Percentiles rank a stretch among this genome's conserved stretches.
Evolutionary conservation across 108 stramenopile genomes (phyloP).

Genomic region (Cyclotella choctawhatcheeana): DNA sequence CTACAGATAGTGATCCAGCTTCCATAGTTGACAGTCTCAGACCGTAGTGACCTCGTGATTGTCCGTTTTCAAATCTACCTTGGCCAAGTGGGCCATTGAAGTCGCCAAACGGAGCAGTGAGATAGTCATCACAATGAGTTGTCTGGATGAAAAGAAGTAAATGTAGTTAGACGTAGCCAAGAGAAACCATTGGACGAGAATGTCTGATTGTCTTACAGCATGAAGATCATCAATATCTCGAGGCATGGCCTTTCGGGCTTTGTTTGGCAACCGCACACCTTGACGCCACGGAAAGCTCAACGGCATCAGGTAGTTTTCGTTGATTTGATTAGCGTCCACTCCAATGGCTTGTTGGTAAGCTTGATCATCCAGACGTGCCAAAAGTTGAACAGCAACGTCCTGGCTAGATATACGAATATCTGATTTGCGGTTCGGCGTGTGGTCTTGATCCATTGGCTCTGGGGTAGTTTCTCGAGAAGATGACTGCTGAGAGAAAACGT

Average conservation of each 20-base stretch:
- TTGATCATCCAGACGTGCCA: conserved; percentile 35
- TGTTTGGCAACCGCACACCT: conserved; percentile 32
- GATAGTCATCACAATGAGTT: conserved; percentile 59
- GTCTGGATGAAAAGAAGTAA: too few relatives aligned
- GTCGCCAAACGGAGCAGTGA: conserved; percentile 55
- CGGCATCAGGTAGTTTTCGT: conserved; percentile 38
- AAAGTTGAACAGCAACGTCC: conserved; percentile 40
- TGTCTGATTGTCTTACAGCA: too few relatives aligned
- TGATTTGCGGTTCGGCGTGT: neutral
- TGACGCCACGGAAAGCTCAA: conserved; percentile 45
- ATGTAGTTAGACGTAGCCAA: too few relatives aligned
- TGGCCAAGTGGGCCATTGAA: conserved; percentile 66
- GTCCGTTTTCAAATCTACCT: conserved; percentile 69
- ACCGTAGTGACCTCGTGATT: conserved; percentile 40
- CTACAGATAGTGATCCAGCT: neutral
- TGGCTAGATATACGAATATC: conserved; percentile 17
- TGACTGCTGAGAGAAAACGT: too few relatives aligned
- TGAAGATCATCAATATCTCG: conserved; percentile 82
- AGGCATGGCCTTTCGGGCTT: conserved; percentile 68
- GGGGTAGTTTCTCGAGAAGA: neutral
- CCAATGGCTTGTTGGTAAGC: conserved; percentile 34
- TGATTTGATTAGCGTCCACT: conserved; percentile 46
- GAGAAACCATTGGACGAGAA: too few relatives aligned
- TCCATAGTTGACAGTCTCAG: conserved; percentile 29
- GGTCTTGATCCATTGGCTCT: neutral